Evolutionary conservation across 2,329 filamentous ascomycete species (phyloP).

Genomic region (Verticillium albo-atrum): DNA sequence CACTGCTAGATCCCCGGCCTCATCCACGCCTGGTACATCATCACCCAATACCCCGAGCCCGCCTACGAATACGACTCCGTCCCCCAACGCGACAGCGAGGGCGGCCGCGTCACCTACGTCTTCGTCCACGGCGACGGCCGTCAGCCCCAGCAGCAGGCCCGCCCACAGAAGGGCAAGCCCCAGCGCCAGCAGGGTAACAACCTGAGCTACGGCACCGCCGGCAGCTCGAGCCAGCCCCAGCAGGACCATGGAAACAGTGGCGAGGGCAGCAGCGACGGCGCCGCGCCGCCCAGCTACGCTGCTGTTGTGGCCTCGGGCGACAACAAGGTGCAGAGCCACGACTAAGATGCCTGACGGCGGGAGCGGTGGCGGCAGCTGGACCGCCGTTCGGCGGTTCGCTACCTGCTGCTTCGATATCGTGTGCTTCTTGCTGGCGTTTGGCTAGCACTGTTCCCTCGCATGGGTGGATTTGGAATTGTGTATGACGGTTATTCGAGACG

Average conservation of each 20-base stretch:
- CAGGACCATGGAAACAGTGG: slow-evolving; percentile 29
- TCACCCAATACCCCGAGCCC: slow-evolving; percentile 78
- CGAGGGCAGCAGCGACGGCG: slow-evolving; percentile 38
- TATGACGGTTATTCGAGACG: background rate
- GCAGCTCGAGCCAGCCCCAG: slow-evolving; percentile 20
- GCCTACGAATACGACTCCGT: slow-evolving; percentile 66
- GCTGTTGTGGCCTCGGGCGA: slow-evolving; percentile 80
- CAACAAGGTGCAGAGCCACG: slow-evolving; percentile 76
- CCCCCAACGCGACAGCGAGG: slow-evolving; percentile 46
- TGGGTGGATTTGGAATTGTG: background rate
- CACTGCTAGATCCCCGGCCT: slow-evolving; percentile 67
- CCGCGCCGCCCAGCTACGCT: slow-evolving; percentile 77
- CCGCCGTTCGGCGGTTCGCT: background rate
- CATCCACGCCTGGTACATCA: slow-evolving; percentile 97
- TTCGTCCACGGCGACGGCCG: slow-evolving; percentile 55
- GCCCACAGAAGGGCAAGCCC: slow-evolving; percentile 24
- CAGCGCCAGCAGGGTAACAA: slow-evolving; percentile 21
- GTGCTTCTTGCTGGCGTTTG: background rate
- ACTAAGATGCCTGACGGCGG: slow-evolving; percentile 30
- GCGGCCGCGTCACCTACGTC: slow-evolving; percentile 69
- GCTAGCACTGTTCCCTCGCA: background rate
- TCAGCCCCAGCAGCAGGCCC: slow-evolving; percentile 23
- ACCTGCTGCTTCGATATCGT: background rate
- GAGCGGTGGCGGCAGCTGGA: background rate
- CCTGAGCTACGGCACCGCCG: slow-evolving; percentile 17